A percentile compares a stretch with the other conserved stretches of the same genome.
Evolutionary conservation across 1,284 basidiomycete species (phyloP).

Genomic region (Ceratobasidium theobromae): DNA sequence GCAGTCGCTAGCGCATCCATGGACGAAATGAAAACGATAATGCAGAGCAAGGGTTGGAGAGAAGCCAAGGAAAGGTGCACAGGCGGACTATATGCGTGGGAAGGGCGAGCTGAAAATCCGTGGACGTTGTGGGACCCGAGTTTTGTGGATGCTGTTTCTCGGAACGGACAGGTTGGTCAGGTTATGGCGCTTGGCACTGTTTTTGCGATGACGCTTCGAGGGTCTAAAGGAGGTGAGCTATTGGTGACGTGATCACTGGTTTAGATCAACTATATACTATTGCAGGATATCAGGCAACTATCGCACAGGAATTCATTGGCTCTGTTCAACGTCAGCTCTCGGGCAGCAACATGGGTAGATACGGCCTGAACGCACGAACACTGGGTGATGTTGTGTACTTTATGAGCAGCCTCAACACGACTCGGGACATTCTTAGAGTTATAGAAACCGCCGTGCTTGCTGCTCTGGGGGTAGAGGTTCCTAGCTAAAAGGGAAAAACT

Average conservation of each 20-base stretch:
- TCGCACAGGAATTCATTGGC: constrained; percentile 62
- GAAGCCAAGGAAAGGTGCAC: constrained; percentile 52
- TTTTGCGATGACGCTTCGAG: constrained; percentile 76
- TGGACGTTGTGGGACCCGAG: constrained; percentile 90
- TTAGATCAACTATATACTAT: constrained; percentile 38
- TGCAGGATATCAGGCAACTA: constrained; percentile 73
- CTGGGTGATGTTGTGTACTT: constrained; percentile 93
- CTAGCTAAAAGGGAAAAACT: too few species aligned
- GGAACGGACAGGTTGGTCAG: constrained; percentile 60
- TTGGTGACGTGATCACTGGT: constrained; percentile 16
- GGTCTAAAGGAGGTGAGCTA: constrained; percentile 56
- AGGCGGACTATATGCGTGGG: constrained; percentile 38
- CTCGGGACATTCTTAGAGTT: neutral
- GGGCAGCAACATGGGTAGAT: constrained; percentile 43
- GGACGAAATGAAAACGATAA: constrained; percentile 58
- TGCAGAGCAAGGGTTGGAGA: constrained; percentile 56
- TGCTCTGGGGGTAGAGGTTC: neutral
- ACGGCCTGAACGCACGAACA: constrained; percentile 84
- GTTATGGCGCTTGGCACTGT: constrained; percentile 90
- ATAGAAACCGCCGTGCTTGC: constrained; percentile 8
- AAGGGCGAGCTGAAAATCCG: neutral
- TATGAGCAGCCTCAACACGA: constrained; percentile 87
- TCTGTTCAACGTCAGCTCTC: constrained; percentile 46
- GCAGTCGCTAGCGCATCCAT: constrained; percentile 85
- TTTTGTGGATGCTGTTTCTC: constrained; percentile 69